Conservation (phyloP, 1,139 yeast species). For the Pichia sp. region DNA sequence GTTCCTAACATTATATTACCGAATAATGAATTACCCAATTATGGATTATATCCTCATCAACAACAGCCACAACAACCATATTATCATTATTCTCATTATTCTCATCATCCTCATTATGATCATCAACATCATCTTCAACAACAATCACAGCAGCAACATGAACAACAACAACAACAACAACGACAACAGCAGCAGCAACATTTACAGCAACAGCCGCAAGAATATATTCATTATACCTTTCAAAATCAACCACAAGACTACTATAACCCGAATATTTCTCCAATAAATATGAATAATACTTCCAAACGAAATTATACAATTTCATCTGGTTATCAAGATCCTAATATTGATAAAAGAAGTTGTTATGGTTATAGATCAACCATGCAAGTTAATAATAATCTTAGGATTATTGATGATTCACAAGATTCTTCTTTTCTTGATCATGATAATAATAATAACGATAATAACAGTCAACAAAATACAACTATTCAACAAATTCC, state of each 20-base stretch:
- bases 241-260: not conserved
- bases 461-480: not conserved
- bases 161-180: not conserved
- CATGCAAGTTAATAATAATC: not conserved
- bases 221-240: too few species aligned
- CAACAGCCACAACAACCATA: too few species aligned
- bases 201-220: not conserved
- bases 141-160: conserved; percentile 11
- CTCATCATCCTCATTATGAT: too few species aligned
- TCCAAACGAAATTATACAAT: too few species aligned
- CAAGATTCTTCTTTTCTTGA: too few species aligned
- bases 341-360: not conserved
- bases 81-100: too few species aligned
- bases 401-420: too few species aligned
- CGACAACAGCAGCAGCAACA: not conserved
- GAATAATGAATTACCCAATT: too few species aligned
- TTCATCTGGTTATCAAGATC: not conserved
- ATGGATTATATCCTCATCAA: too few species aligned
- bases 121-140: too few species aligned
- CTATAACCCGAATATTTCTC: too few species aligned
- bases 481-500: too few species aligned
- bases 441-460: not conserved
- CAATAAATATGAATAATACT: not conserved
- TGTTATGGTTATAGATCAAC: conserved; percentile 6
- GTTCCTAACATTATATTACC: conserved; percentile 4